A percentile compares a stretch with the other conserved stretches of the same genome.
These are phyloP conservation scores for Hyparrhenia diplandra DNA, from an alignment of 176 grass and related monocot species.

Conservation along the genomic window DNA sequence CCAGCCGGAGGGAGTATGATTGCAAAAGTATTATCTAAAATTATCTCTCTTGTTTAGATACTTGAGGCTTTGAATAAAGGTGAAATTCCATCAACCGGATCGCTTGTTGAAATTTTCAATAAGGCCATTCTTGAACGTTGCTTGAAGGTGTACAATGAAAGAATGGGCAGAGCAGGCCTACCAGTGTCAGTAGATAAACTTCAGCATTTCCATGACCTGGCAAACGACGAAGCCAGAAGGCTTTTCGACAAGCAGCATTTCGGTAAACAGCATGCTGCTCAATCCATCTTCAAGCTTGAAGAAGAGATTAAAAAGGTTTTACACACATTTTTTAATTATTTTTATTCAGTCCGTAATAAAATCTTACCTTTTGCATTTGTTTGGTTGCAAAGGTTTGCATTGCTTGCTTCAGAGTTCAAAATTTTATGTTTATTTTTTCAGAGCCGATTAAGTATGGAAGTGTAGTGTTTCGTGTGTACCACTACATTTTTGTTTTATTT, in stretches of 20 bases:
- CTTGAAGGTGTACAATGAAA: conserved; percentile 67
- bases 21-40: conserved; percentile 15
- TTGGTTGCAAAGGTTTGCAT: not conserved
- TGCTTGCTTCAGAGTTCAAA: not conserved
- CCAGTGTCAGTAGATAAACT: conserved; percentile 68
- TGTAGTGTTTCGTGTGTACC: not conserved
- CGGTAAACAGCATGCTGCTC: conserved; percentile 70
- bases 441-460: not conserved
- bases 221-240: conserved; percentile 48
- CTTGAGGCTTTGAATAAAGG: conserved; percentile 93
- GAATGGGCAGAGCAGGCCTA: conserved; percentile 54
- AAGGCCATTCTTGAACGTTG: conserved; percentile 89
- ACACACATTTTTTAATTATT: not conserved
- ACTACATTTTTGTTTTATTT: not conserved
- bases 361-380: not conserved
- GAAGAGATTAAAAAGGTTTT: conserved; percentile 87
- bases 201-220: conserved; percentile 43
- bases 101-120: conserved; percentile 89
- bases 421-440: not conserved
- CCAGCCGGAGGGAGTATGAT: too few species aligned
- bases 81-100: conserved; percentile 92
- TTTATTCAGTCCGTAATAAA: not conserved
- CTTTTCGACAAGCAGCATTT: conserved; percentile 83
- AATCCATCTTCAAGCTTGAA: conserved; percentile 60
- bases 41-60: conserved; percentile 48